A percentile compares a stretch with the other conserved stretches of the same genome.
Conservation (phyloP, 176 grass and related monocot species). For the Triticum dicoccoides region DNA sequence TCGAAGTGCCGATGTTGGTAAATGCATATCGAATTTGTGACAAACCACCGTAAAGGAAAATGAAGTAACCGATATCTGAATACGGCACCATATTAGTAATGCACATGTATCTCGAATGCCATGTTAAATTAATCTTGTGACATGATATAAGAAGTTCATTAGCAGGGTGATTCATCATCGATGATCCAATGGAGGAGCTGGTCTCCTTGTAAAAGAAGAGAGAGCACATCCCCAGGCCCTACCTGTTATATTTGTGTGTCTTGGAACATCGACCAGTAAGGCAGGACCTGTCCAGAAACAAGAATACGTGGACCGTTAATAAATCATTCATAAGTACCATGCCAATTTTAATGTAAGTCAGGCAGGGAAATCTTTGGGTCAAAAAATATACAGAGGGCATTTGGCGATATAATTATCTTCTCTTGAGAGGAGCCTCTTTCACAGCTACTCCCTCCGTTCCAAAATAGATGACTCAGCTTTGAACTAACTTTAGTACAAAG, state of each 20-base stretch:
- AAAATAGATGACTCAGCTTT: no score
- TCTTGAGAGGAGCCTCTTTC: no score
- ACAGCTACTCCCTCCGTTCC: no score
- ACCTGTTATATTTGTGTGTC: conserved; percentile 59
- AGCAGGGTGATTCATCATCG: not conserved
- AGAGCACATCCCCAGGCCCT: not conserved
- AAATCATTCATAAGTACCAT: not conserved
- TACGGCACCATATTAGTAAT: not conserved
- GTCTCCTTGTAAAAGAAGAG: not conserved
- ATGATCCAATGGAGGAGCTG: not conserved
- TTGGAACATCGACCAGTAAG: conserved; percentile 84
- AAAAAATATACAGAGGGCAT: not conserved
- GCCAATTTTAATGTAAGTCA: not conserved
- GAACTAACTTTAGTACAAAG: no score
- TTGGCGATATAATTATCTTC: no score
- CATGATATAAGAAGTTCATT: not conserved
- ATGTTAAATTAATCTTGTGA: not conserved
- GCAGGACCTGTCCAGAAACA: conserved; percentile 61
- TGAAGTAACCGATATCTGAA: not conserved
- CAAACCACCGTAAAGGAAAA: not conserved
- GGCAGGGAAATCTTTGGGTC: not conserved
- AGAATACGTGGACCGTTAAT: not conserved
- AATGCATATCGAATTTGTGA: not conserved
- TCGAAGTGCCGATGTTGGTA: not conserved
- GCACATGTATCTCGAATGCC: not conserved